Base-by-base conservation (phyloP, 257 asterid species). In the Fraxinus quadrangulata region DNA sequence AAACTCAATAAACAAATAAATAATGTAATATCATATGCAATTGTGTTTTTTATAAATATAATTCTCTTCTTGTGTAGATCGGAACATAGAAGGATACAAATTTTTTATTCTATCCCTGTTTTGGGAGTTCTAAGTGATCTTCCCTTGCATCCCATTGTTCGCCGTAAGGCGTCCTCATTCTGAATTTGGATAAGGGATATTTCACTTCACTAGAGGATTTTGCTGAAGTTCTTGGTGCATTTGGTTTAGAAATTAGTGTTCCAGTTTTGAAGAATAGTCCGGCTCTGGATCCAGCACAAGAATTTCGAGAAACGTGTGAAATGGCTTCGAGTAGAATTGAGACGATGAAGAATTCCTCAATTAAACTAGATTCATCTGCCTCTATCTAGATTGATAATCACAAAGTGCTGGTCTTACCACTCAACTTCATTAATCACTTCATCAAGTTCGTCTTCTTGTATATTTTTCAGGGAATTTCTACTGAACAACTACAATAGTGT, bases 291-390 rank as follows among this genome's bases (percentile, higher is more conserved):
- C 98, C 97, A 33, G 97, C 97, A 79, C 96, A 83, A 72, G 98
- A 93, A 87, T 97, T 93, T 59, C 85, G 97, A 75, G 99, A 95
- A 84, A 95, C 98, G 5, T 95, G 98, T 85, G 97, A 91, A 85
- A 86, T 95, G 63, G 97, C 98, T 71, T 88, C 91, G 66, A 90
- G 98, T 86, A 93, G 96, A 72, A 92, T 95, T 77, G 85, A 91
- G 75, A 94, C 1, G 86, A 79, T 93, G 82, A 88, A 83, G 85
- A 83, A 77, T 81, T 75, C 76, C 3, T 69, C 83, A 40, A 70
- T 77, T 75, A 90, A 91, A 42, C 95, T 97, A 28, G 31, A 28
- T 28, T 28, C 42, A 28, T 28, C 31, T 28, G 88, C 93, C 76
- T 71, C 92, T 70, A 21, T 6, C 30, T 30, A 10, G 39, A 51